Conservation (phyloP, 495 filamentous ascomycete genomes). For the Trypethelium eluteriae region DNA sequence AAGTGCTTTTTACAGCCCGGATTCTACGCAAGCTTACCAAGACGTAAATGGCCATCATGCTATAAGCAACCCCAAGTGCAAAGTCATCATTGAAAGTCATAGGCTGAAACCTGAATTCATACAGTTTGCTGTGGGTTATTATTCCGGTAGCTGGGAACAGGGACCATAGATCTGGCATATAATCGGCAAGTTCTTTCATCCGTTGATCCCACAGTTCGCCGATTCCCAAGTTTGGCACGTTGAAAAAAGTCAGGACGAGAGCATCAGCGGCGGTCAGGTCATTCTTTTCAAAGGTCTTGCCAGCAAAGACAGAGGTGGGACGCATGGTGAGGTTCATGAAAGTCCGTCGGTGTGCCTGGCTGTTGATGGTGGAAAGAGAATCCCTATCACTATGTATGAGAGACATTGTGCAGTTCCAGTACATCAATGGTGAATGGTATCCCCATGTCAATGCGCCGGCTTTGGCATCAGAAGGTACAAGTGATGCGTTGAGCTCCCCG, state of each 20-base stretch:
- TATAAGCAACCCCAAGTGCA: slow-evolving; percentile 53
- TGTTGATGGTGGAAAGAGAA: slow-evolving; percentile 58
- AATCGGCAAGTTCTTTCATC: slow-evolving; percentile 41
- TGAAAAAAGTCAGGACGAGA: slow-evolving; percentile 63
- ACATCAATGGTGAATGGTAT: slow-evolving; percentile 66
- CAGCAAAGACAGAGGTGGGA: slow-evolving; percentile 67
- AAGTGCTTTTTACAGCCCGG: slow-evolving; percentile 57
- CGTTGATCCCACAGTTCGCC: slow-evolving; percentile 53
- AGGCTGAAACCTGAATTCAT: slow-evolving; percentile 65
- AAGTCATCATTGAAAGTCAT: slow-evolving; percentile 54
- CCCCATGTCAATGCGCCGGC: slow-evolving; percentile 30
- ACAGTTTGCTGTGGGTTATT: slow-evolving; percentile 47
- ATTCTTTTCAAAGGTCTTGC: slow-evolving; percentile 57
- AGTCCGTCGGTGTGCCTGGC: slow-evolving; percentile 39
- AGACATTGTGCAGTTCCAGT: slow-evolving; percentile 58
- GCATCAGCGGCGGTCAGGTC: slow-evolving; percentile 59
- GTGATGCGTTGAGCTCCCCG: not conserved
- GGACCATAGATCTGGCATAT: slow-evolving; percentile 44
- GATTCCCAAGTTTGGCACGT: slow-evolving; percentile 50
- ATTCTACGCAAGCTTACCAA: slow-evolving; percentile 50
- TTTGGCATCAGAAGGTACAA: not conserved
- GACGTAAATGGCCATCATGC: slow-evolving; percentile 51
- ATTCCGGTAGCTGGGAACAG: slow-evolving; percentile 52
- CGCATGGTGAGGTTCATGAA: slow-evolving; percentile 63
- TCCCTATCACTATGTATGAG: slow-evolving; percentile 50